A percentile compares a stretch with the other conserved stretches of the same genome.
These are phyloP conservation scores for Moringa oleifera DNA, from an alignment of 345 rosid species.

Conservation along the genomic window DNA sequence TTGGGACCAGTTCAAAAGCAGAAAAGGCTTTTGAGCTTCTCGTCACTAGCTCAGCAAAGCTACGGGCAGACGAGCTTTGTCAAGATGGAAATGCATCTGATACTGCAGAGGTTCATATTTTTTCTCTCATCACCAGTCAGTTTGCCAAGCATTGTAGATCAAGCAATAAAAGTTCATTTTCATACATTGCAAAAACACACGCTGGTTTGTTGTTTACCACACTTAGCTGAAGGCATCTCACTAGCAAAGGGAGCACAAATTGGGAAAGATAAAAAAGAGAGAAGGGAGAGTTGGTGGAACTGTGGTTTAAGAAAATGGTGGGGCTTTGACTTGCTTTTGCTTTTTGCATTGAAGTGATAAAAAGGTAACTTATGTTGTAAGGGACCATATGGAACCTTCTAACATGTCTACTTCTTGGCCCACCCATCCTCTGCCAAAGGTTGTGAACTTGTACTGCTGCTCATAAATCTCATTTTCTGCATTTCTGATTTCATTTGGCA, in stretches of 20 bases:
- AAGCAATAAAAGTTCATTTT: neutral
- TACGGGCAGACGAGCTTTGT: neutral
- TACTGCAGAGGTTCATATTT: neutral
- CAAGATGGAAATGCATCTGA: neutral
- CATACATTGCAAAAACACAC: too few species aligned
- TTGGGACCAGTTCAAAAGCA: neutral
- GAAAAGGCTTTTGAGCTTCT: neutral
- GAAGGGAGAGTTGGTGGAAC: neutral
- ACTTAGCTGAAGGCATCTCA: slow-evolving; percentile 11
- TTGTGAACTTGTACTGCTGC: too few species aligned
- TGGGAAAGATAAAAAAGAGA: slow-evolving; percentile 10
- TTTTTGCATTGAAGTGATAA: neutral
- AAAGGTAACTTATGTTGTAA: slow-evolving; percentile 14
- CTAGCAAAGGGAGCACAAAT: slow-evolving; percentile 6
- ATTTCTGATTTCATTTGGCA: too few species aligned
- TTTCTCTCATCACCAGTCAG: neutral
- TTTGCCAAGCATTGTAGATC: neutral
- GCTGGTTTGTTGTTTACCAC: too few species aligned
- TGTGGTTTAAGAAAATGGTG: slow-evolving; percentile 4
- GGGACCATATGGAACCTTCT: slow-evolving; percentile 16
- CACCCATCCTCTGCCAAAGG: slow-evolving; percentile 4
- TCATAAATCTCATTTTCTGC: too few species aligned
- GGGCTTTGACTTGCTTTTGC: slow-evolving; percentile 10
- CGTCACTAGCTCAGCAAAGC: neutral
- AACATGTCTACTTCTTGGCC: slow-evolving; percentile 16